Evolutionary conservation across 805 yeast species (phyloP).

Genomic region (Zygotorulaspora sp.): DNA sequence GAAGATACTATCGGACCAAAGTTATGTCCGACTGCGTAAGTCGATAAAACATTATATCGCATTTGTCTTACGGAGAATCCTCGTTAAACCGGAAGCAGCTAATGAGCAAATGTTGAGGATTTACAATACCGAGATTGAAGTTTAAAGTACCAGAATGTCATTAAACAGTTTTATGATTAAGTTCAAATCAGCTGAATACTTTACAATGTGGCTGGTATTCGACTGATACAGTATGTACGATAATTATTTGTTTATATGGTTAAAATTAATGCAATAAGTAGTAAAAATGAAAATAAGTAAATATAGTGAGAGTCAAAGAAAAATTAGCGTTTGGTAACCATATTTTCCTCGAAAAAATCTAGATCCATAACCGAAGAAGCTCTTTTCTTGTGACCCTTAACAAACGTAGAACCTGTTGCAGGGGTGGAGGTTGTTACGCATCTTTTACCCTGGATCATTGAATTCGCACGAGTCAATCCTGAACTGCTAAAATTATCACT

Average conservation of each 20-base stretch:
- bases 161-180: background rate
- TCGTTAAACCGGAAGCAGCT: no score
- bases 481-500: background rate
- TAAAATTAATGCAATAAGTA: background rate
- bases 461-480: slow-evolving; percentile 4
- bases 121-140: background rate
- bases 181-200: no score
- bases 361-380: slow-evolving; percentile 28
- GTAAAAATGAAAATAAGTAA: background rate
- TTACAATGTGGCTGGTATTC: no score
- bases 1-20: no score
- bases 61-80: no score
- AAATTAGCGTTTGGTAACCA: slow-evolving; percentile 14
- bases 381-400: slow-evolving; percentile 24
- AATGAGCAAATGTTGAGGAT: no score
- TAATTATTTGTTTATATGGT: no score
- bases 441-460: slow-evolving; percentile 1
- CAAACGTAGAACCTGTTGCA: slow-evolving; percentile 5
- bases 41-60: no score
- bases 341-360: slow-evolving; percentile 23
- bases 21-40: no score
- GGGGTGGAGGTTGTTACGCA: slow-evolving; percentile 1
- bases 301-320: background rate
- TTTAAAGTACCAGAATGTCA: background rate
- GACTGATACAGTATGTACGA: no score